Evolutionary conservation across 495 filamentous ascomycete genomes (phyloP), one percentile per base, ranked within the genome.

Genomic region (Aspergillus sclerotioniger): DNA sequence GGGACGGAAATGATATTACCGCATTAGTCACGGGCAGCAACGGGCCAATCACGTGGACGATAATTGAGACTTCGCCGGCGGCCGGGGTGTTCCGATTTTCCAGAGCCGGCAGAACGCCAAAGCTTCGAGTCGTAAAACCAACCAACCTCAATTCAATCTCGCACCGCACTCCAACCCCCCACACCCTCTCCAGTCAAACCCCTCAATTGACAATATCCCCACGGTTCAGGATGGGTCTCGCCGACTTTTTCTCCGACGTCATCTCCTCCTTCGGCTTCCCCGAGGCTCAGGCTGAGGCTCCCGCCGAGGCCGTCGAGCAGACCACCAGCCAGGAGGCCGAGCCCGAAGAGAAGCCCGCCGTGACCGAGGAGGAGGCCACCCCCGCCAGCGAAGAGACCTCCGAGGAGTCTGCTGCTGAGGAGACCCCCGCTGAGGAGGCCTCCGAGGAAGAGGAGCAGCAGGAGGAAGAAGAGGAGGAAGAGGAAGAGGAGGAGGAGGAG

Each of bases 401-500:
- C 44, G 68, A 74, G 59, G 75, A 78, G 43, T 61, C 70, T 31
- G 65, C 67, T 31, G 65, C 67, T 35, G 75, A 70, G 8, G 80
- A 75, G 41, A 80, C 74, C 53, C 79, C 76, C 48, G 74, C 76
- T 41, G 79, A 76, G 58, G 78, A 76, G 60, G 70, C 64, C 20
- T 62, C 70, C n/a, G 81, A 73, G 39, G 77, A 72, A n/a, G 77
- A 67, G 47, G 21, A 28, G 59, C 72, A 70, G 33, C 74, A 71
- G 25, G 74, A 74, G 31, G 76, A 68, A 49, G 78, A 73, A 53
- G 79, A 76, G 29, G 78, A 77, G 35, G 76, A 80, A 32, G 78
- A 83, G 50, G 84, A 84, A 20, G 86, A 90, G 52, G 90, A 90
- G 53, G 90, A 93, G 52, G 91, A 94, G 57, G 90, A 94, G 13